Conservation (phyloP, 345 rosid genomes). For the Gossypium anomalum region DNA sequence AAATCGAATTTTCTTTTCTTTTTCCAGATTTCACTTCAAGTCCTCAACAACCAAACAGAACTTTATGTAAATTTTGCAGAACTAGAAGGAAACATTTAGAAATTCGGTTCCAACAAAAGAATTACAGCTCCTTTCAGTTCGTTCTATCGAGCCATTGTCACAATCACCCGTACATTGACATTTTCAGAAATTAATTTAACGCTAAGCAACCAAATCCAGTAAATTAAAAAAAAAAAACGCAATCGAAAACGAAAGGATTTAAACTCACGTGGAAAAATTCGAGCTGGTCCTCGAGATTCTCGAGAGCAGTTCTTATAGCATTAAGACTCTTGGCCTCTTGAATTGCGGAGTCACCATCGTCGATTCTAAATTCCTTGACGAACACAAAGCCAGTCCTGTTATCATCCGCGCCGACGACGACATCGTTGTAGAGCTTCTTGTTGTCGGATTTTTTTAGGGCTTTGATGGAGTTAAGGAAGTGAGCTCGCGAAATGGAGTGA, state of each 20-base stretch:
- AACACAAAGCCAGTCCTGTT: constrained; percentile 62
- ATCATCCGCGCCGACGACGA: constrained; percentile 26
- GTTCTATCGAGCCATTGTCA: not conserved
- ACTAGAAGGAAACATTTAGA: not conserved
- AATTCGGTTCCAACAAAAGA: not conserved
- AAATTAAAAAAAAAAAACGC: not conserved
- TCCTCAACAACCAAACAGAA: constrained; percentile 9
- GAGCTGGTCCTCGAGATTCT: constrained; percentile 95
- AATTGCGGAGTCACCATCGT: constrained; percentile 53
- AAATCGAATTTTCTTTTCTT: not conserved
- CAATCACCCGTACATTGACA: not conserved
- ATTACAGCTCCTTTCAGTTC: not conserved
- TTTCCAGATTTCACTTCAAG: not conserved
- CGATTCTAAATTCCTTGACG: constrained; percentile 63
- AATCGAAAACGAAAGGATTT: not conserved
- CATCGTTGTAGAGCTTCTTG: constrained; percentile 30
- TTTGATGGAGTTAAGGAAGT: constrained; percentile 69
- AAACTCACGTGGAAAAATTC: constrained; percentile 80
- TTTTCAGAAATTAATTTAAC: not conserved
- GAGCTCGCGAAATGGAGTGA: constrained; percentile 72
- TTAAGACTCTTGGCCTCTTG: constrained; percentile 89
- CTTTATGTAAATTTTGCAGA: not conserved
- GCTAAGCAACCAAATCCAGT: not conserved
- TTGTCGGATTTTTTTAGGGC: constrained; percentile 33
- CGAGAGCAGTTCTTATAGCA: constrained; percentile 82